phyloP scores from a whole-genome alignment of 129 eudicot species.

The Glebionis coronaria region DNA sequence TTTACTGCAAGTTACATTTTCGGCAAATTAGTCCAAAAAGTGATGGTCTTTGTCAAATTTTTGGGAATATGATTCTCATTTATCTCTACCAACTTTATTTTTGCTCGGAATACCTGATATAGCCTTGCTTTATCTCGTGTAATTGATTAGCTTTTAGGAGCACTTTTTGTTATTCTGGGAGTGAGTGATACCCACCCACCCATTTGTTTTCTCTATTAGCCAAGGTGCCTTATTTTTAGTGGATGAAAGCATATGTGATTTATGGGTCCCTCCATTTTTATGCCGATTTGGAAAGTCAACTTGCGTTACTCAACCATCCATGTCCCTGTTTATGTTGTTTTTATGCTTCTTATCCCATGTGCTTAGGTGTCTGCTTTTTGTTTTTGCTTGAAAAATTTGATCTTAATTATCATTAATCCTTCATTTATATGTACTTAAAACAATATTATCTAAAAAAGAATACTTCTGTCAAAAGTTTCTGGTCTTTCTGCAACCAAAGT shows the following conservation, averaged over 20 bases:
- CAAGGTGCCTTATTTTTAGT: slow-evolving; percentile 23
- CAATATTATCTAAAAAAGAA: too few species aligned
- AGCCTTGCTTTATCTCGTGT: slow-evolving; percentile 33
- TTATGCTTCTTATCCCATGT: slow-evolving; percentile 10
- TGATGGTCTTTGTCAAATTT: not conserved
- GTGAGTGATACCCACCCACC: slow-evolving; percentile 38
- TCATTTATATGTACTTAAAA: not conserved
- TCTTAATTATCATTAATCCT: not conserved
- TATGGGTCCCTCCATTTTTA: slow-evolving; percentile 21
- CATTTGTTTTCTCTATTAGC: slow-evolving; percentile 4
- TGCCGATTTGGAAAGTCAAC: slow-evolving; percentile 48
- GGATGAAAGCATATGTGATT: slow-evolving; percentile 26
- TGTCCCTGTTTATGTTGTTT: slow-evolving; percentile 16
- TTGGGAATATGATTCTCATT: slow-evolving; percentile 15
- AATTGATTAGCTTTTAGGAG: slow-evolving; percentile 22
- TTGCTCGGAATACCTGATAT: slow-evolving; percentile 27
- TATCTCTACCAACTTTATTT: slow-evolving; percentile 11
- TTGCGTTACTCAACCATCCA: slow-evolving; percentile 31
- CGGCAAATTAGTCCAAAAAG: too few species aligned
- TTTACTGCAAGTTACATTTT: too few species aligned
- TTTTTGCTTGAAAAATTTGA: not conserved
- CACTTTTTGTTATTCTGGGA: slow-evolving; percentile 30
- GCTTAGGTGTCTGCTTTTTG: not conserved
- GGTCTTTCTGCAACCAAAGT: too few species aligned
- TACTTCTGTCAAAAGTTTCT: too few species aligned